A percentile compares a stretch with the other conserved stretches of the same genome.
These are phyloP conservation scores for Acanthamoeba culbertsoni DNA, from an alignment of 208 protist species.

Conservation along the genomic window DNA sequence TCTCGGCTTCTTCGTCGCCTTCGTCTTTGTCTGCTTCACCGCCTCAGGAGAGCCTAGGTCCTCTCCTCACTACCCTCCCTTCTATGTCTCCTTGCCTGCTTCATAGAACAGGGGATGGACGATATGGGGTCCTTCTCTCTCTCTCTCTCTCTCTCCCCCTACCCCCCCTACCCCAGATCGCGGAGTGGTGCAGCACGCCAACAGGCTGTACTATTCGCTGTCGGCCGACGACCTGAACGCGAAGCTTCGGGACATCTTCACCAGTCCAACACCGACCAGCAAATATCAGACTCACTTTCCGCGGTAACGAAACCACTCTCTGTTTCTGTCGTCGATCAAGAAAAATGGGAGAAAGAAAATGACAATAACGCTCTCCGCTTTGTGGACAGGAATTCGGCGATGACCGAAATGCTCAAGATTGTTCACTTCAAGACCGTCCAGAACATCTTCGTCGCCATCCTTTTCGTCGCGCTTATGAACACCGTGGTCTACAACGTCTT, in stretches of 20 bases:
- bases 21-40: no score
- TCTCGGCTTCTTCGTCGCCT: no score
- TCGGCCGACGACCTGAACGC: neutral
- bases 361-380: no score
- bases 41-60: no score
- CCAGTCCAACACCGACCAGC: neutral
- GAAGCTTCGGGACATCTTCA: neutral
- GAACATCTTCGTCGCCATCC: slow-evolving; percentile 48
- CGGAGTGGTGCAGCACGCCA: neutral
- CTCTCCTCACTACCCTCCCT: no score
- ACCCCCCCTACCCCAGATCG: neutral
- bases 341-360: no score
- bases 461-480: slow-evolving; percentile 26
- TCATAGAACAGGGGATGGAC: no score
- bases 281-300: slow-evolving; percentile 53
- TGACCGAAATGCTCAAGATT: slow-evolving; percentile 58
- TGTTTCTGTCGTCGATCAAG: no score
- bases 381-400: neutral
- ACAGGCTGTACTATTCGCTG: neutral
- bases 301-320: no score
- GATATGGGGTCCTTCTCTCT: no score
- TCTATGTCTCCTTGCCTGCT: no score
- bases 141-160: no score
- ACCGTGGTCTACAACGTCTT: slow-evolving; percentile 1
- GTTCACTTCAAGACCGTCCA: slow-evolving; percentile 53